Evolutionary conservation across 1,139 yeast species (phyloP).

Genomic region (Pichia sp.): DNA sequence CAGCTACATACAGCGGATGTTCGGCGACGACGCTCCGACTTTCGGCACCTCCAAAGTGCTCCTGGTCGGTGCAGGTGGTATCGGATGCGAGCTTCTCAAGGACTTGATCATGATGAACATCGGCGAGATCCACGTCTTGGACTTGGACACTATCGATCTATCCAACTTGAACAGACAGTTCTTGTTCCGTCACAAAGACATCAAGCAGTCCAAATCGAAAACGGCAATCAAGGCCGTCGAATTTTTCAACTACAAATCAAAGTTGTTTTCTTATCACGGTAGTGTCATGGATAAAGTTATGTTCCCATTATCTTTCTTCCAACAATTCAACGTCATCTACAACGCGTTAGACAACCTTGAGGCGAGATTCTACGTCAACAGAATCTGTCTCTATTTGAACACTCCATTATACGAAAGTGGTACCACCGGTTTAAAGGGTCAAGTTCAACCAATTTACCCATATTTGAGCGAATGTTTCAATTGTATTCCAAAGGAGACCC

Average conservation of each 20-base stretch:
- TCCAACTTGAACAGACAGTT: constrained; percentile 92
- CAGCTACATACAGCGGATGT: constrained; percentile 42
- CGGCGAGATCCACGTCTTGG: constrained; percentile 90
- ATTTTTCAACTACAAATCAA: constrained; percentile 65
- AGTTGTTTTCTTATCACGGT: constrained; percentile 78
- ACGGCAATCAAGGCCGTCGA: constrained; percentile 85
- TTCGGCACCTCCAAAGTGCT: constrained; percentile 55
- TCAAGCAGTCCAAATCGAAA: constrained; percentile 78
- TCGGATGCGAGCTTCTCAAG: constrained; percentile 93
- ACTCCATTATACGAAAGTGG: constrained; percentile 92
- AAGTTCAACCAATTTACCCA: constrained; percentile 88
- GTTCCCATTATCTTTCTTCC: constrained; percentile 83
- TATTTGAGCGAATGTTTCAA: constrained; percentile 89
- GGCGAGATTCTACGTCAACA: constrained; percentile 88
- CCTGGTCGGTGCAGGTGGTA: constrained; percentile 99
- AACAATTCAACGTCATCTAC: constrained; percentile 71
- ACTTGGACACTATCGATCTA: constrained; percentile 89
- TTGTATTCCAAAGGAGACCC: constrained; percentile 83
- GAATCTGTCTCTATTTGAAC: constrained; percentile 68
- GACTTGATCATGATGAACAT: constrained; percentile 81
- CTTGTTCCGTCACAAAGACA: constrained; percentile 77
- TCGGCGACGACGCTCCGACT: constrained; percentile 40
- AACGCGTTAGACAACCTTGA: constrained; percentile 94
- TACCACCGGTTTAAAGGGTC: constrained; percentile 93
- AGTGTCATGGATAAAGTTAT: constrained; percentile 75